These are phyloP conservation scores for Fusarium secorum DNA, from an alignment of 2,329 filamentous ascomycete species.

Conservation along the genomic window DNA sequence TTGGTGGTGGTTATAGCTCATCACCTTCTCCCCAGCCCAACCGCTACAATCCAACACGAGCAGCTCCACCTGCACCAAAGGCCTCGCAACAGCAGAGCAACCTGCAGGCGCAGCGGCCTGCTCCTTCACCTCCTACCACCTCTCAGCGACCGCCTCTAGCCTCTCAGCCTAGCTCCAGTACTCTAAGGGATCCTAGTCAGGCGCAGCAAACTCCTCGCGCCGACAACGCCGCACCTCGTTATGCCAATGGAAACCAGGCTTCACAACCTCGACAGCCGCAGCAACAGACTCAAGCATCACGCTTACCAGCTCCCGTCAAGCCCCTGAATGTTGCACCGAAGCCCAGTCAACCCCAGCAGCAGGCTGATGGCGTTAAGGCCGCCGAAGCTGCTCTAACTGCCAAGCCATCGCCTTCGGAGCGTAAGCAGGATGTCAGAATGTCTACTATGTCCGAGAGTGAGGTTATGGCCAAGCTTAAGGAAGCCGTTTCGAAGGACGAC, in stretches of 20 bases:
- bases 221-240: conserved; percentile 63
- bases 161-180: conserved; percentile 60
- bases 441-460: conserved; percentile 97
- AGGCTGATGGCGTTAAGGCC: conserved; percentile 79
- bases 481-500: conserved; percentile 94
- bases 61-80: conserved; percentile 82
- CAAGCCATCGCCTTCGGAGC: conserved; percentile 75
- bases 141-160: conserved; percentile 55
- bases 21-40: conserved; percentile 56
- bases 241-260: conserved; percentile 63
- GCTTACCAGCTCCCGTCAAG: conserved; percentile 72
- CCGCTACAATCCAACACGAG: conserved; percentile 85
- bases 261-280: conserved; percentile 57
- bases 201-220: conserved; percentile 52
- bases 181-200: conserved; percentile 54
- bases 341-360: conserved; percentile 57
- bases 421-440: conserved; percentile 95
- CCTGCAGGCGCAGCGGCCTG: conserved; percentile 78
- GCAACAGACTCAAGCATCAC: conserved; percentile 56
- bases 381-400: conserved; percentile 89
- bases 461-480: conserved; percentile 94
- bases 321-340: conserved; percentile 81
- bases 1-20: conserved; percentile 69
- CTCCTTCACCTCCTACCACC: conserved; percentile 69
- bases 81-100: conserved; percentile 60